Evolutionary conservation across 345 rosid genomes (phyloP), one percentile per base, ranked within the genome.

Genomic region (Anacardium occidentale): DNA sequence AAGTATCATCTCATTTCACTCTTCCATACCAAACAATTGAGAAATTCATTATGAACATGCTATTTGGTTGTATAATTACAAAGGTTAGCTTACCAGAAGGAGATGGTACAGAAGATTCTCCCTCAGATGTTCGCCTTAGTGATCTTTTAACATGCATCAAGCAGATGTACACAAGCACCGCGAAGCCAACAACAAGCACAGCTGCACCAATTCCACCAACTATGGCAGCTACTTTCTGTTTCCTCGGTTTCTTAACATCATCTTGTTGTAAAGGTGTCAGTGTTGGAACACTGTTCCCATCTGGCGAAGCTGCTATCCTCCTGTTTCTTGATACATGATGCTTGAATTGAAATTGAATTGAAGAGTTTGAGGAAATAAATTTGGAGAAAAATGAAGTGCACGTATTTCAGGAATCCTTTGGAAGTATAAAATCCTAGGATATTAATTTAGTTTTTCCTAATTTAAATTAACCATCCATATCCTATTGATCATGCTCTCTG

Each of bases 171-270:
- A 84, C 80, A 25, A 79, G 64, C 24, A 75, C 60, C 65, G 70
- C 34, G 22, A 82, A 64, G 71, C 78, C 26, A 48, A 80, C 18
- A 56, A 82, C 85, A 61, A 85, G 83, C 18, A 80, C 34, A 62
- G 81, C 73, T 50, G 85, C 88, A 17, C 76, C 75, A 72, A 73
- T 64, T 51, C 81, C 75, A 11, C 86, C 85, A 62, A 72, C 53
- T 74, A 85, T 61, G 64, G 79, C 76, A 78, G 84, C 84, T 71
- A 71, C 20, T 62, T 53, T 80, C 59, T 73, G 84, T 59, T 78
- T 78, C 32, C 75, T 71, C 10, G 81, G 73, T 66, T 78, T 82
- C 32, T 76, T 74, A 52, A 60, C 48, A 62, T 82, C 70, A 25
- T 69, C 47, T 64, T 57, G 29, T 63, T 61, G 75, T 57, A 71